Evolutionary conservation across 2,329 filamentous ascomycete species (phyloP), one percentile per base, ranked within the genome.

Genomic region (Paecilomyces variotii): DNA sequence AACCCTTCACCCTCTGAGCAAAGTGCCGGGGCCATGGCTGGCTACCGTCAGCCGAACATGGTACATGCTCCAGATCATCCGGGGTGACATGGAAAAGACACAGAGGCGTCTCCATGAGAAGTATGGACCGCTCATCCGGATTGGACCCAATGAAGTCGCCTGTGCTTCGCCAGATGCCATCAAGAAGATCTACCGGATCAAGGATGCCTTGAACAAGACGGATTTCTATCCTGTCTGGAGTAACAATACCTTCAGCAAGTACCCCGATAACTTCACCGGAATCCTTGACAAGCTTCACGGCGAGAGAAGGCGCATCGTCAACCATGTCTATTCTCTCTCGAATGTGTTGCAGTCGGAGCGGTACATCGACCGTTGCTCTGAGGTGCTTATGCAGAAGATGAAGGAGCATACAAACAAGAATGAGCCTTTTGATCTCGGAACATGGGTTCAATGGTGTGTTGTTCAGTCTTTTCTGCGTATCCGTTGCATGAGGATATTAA

Each of bases 161-260:
- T 67, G 62, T 51, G 62, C 62, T 39, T 64, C 65, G 24, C 65
- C 64, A 2, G 60, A 65, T 14, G 64, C 67, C 27, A 62, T 67
- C 60, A 65, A 66, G 51, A 61, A 54, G 7, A 64, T 70, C 35
- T 71, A 64, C 45, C 56, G 66, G 56, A 62, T 60, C 56, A 58
- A 63, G 35, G 53, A 34, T 10, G 57, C 53, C 19, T 32, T 65
- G 53, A 19, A 35, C 2, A 63, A 71, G 66, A 71, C 65, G 26
- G 68, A 69, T 54, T 69, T 68, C 57, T 70, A 69, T 49, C 57
- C 56, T 55, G 56, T 65, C 61, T 63, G 64, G 67, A 55, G 56
- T 56, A 61, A 57, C 39, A 25, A 30, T 2, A 57, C 59, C 56
- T 61, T 63, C 58, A 63, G 59, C 35, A 65, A 65, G 54, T 63